phyloP scores from a whole-genome alignment of 2,329 filamentous ascomycete species.

The Hirsutella thompsonii region DNA sequence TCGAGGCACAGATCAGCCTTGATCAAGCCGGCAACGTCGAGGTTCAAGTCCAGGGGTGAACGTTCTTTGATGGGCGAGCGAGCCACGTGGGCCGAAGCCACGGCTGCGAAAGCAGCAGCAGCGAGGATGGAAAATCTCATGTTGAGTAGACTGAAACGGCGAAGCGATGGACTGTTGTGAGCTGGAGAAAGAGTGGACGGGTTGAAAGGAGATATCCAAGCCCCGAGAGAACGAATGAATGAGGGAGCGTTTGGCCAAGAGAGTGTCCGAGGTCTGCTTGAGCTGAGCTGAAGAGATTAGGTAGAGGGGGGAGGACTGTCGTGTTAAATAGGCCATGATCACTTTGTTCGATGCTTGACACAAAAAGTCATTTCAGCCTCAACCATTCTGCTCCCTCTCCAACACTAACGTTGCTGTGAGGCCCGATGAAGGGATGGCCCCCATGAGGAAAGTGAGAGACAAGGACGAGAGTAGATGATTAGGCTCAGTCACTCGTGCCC shows the following conservation, averaged over 20 bases:
- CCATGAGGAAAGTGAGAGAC: constrained; percentile 8
- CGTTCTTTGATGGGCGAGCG: constrained; percentile 4
- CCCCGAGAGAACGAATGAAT: constrained; percentile 8
- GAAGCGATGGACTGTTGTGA: neutral
- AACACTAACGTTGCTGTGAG: neutral
- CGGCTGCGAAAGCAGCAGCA: constrained; percentile 6
- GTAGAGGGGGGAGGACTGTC: constrained; percentile 3
- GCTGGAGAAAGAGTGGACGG: constrained; percentile 10
- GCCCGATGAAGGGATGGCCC: constrained; percentile 2
- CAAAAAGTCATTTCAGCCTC: neutral
- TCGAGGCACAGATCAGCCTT: constrained; percentile 7
- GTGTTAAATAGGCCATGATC: constrained; percentile 9
- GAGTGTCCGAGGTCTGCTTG: constrained; percentile 4
- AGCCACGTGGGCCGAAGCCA: constrained; percentile 7
- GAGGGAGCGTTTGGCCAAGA: constrained; percentile 4
- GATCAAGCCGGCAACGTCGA: constrained; percentile 3
- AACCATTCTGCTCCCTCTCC: neutral
- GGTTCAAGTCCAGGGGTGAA: constrained; percentile 4
- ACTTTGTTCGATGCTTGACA: neutral
- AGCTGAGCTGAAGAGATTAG: constrained; percentile 3
- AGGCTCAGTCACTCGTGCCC: neutral
- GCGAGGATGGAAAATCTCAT: constrained; percentile 13
- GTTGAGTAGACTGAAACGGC: constrained; percentile 2
- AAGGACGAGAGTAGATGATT: constrained; percentile 1
- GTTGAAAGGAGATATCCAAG: constrained; percentile 3